Percentiles rank a stretch among this genome's conserved stretches.
phyloP scores from a whole-genome alignment of 768 basidiomycete species.

The Tulasnella sp. region DNA sequence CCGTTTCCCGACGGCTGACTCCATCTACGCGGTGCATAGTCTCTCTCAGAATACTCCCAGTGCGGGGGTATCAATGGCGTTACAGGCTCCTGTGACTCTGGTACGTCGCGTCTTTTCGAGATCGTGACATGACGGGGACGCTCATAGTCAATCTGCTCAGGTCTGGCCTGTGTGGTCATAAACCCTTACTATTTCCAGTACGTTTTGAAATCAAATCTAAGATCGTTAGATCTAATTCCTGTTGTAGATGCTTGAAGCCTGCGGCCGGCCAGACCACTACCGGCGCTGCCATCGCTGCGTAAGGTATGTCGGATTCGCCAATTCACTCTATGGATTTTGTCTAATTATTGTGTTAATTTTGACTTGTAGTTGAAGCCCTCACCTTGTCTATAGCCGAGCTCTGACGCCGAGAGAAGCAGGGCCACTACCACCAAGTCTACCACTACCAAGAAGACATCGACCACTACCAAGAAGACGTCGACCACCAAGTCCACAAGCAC shows the following conservation, averaged over 20 bases:
- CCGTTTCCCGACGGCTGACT: neutral
- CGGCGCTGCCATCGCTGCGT: conserved; percentile 5
- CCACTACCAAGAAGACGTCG: conserved; percentile 9
- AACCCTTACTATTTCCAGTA: conserved; percentile 5
- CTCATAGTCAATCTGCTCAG: neutral
- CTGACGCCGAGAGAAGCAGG: neutral
- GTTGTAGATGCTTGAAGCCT: conserved; percentile 1
- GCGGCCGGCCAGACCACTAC: neutral
- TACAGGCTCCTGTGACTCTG: neutral
- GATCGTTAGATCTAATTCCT: neutral
- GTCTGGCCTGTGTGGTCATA: neutral
- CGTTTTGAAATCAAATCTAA: neutral
- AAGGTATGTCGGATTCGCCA: neutral
- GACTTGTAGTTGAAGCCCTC: neutral
- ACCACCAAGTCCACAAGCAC: conserved; percentile 3
- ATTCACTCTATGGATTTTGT: neutral
- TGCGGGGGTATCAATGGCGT: conserved; percentile 10
- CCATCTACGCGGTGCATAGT: neutral
- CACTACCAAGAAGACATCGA: conserved; percentile 8
- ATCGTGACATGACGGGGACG: neutral
- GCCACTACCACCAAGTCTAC: conserved; percentile 17
- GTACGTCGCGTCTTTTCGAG: neutral
- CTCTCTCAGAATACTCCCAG: conserved; percentile 4
- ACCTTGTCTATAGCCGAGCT: neutral
- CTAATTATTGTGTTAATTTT: neutral